Conservation (phyloP, 2,329 filamentous ascomycete genomes). For the Colletotrichum tropicale region DNA sequence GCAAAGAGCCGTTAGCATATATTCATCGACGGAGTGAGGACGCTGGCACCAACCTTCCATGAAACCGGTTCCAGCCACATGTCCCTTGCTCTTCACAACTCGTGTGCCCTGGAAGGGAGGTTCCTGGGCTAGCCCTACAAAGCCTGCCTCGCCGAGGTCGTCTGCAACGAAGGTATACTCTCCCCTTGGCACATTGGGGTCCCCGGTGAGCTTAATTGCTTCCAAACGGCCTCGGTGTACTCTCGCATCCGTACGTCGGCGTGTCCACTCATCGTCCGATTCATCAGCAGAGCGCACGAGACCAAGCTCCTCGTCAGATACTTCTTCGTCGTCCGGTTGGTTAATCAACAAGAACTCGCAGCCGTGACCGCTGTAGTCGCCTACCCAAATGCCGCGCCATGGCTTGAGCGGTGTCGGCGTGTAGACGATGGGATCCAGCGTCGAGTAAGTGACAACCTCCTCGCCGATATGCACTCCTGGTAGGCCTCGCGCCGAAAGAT, state of each 20-base stretch:
- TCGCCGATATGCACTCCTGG: slow-evolving; percentile 56
- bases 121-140: slow-evolving; percentile 68
- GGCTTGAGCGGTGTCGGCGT: slow-evolving; percentile 81
- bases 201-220: slow-evolving; percentile 90
- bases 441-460: slow-evolving; percentile 67
- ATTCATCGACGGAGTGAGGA: background rate
- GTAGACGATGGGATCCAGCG: slow-evolving; percentile 76
- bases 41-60: slow-evolving; percentile 63
- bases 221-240: slow-evolving; percentile 73
- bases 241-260: slow-evolving; percentile 47
- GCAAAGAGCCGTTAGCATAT: background rate
- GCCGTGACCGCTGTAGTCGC: slow-evolving; percentile 87
- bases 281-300: slow-evolving; percentile 46
- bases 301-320: slow-evolving; percentile 42
- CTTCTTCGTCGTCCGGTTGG: slow-evolving; percentile 68
- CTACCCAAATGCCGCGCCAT: slow-evolving; percentile 90
- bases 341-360: slow-evolving; percentile 86
- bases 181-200: slow-evolving; percentile 86
- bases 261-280: slow-evolving; percentile 48
- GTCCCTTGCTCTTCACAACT: slow-evolving; percentile 75
- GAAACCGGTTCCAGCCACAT: slow-evolving; percentile 79
- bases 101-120: slow-evolving; percentile 74
- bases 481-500: slow-evolving; percentile 26
- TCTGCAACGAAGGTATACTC: slow-evolving; percentile 82
- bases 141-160: slow-evolving; percentile 73